Conservation (phyloP, 352 stramenopile species). For the Pythium dissotocum region DNA sequence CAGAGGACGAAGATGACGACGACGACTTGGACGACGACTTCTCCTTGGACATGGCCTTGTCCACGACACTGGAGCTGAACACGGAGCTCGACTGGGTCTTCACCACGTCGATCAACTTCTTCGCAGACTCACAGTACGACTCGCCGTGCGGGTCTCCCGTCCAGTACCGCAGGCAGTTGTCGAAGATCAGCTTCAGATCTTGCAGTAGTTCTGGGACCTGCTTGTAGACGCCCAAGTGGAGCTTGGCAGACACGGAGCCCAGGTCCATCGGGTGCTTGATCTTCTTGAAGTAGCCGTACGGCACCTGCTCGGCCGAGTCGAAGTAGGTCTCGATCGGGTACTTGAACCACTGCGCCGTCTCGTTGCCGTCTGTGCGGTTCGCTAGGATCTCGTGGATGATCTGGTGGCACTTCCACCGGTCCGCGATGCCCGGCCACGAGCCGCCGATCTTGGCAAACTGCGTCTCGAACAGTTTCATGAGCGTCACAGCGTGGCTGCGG, state of each 20-base stretch:
- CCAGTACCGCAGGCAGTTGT: constrained; percentile 87
- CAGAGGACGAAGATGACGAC: constrained; percentile 27
- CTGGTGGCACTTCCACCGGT: constrained; percentile 85
- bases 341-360: constrained; percentile 89
- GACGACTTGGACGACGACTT: constrained; percentile 38
- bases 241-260: constrained; percentile 66
- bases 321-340: constrained; percentile 86
- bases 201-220: constrained; percentile 54
- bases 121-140: constrained; percentile 77
- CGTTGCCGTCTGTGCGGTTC: constrained; percentile 67
- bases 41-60: constrained; percentile 35
- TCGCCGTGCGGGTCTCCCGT: constrained; percentile 70
- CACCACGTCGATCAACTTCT: constrained; percentile 54
- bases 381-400: constrained; percentile 80
- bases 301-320: constrained; percentile 79
- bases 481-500: constrained; percentile 76
- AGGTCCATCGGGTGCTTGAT: constrained; percentile 84
- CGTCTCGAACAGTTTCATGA: constrained; percentile 84
- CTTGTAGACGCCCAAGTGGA: constrained; percentile 74
- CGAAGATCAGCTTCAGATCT: constrained; percentile 79
- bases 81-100: constrained; percentile 41
- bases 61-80: constrained; percentile 36
- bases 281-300: constrained; percentile 81
- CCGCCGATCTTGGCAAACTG: constrained; percentile 72
- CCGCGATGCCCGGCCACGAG: constrained; percentile 58